Percentiles rank a stretch among this genome's conserved stretches.
These are phyloP conservation scores for Moelleriella libera DNA, from an alignment of 2,329 filamentous ascomycete species.

Conservation along the genomic window DNA sequence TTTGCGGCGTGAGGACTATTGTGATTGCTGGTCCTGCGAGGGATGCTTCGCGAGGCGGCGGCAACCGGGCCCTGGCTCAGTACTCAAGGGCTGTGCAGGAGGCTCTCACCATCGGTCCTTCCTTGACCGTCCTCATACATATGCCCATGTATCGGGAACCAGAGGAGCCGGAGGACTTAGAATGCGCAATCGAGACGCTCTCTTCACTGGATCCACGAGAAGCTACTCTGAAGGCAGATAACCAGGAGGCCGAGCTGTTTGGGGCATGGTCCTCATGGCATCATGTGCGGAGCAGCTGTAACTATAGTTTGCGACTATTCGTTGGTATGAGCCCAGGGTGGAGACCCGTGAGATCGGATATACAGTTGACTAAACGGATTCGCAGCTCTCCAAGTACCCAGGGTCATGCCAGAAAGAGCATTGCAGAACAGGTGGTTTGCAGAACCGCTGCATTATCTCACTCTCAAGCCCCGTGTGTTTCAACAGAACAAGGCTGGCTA, in stretches of 20 bases:
- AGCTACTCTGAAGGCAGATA: slow-evolving; percentile 12
- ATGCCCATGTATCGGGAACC: slow-evolving; percentile 72
- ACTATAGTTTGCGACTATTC: slow-evolving; percentile 67
- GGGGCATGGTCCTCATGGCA: slow-evolving; percentile 92
- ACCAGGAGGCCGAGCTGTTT: slow-evolving; percentile 51
- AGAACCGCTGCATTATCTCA: slow-evolving; percentile 51
- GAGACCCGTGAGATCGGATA: no score
- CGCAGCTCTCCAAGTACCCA: slow-evolving; percentile 42
- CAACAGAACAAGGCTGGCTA: slow-evolving; percentile 45
- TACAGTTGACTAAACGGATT: background rate
- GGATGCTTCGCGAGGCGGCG: slow-evolving; percentile 38
- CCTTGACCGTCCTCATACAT: slow-evolving; percentile 68
- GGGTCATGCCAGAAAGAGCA: slow-evolving; percentile 41
- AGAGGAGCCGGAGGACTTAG: slow-evolving; percentile 21
- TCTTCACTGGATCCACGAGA: slow-evolving; percentile 25
- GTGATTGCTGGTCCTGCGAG: slow-evolving; percentile 65
- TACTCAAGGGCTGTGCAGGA: slow-evolving; percentile 79
- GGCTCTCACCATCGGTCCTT: slow-evolving; percentile 57
- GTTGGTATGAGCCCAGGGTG: slow-evolving; percentile 51
- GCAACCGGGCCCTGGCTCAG: slow-evolving; percentile 44
- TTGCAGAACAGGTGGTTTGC: slow-evolving; percentile 56
- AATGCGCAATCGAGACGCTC: slow-evolving; percentile 37
- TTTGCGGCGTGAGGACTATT: slow-evolving; percentile 78
- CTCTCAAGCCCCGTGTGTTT: slow-evolving; percentile 38
- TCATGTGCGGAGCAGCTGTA: slow-evolving; percentile 68